A percentile compares a stretch with the other conserved stretches of the same genome.
Conservation (phyloP, 2,329 filamentous ascomycete species). For the Penicillium sp. region DNA sequence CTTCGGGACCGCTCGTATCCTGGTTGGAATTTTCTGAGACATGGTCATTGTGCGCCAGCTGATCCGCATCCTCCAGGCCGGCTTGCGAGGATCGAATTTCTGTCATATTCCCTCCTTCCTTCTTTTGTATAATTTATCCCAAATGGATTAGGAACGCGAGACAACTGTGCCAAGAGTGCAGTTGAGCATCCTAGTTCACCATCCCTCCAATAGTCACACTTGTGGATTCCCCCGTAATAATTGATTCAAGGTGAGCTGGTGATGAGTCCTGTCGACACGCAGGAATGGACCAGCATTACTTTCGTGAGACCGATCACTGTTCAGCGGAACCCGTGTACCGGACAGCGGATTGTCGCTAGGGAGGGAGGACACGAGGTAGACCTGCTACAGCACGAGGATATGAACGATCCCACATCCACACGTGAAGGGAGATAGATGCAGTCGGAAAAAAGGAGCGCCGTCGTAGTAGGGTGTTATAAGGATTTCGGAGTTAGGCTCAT, state of each 20-base stretch:
- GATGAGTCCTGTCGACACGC: constrained; percentile 23
- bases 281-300: constrained; percentile 36
- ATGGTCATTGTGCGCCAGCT: constrained; percentile 26
- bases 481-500: constrained; percentile 13
- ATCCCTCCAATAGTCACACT: constrained; percentile 25
- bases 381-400: constrained; percentile 34
- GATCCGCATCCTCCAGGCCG: constrained; percentile 32
- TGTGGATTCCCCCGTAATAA: constrained; percentile 3
- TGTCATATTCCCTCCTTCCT: constrained; percentile 29
- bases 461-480: constrained; percentile 15
- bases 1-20: constrained; percentile 22
- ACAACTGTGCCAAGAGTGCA: constrained; percentile 24
- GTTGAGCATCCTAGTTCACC: constrained; percentile 30
- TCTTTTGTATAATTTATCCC: constrained; percentile 4
- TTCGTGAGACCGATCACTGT: constrained; percentile 15
- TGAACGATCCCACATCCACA: constrained; percentile 15
- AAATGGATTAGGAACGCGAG: constrained; percentile 18
- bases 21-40: constrained; percentile 22
- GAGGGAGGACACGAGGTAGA: constrained; percentile 23
- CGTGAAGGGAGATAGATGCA: constrained; percentile 16
- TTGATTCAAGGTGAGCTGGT: constrained; percentile 26
- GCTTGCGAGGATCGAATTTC: constrained; percentile 30
- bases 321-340: constrained; percentile 25
- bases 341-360: constrained; percentile 25
- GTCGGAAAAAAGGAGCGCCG: constrained; percentile 18